Evolutionary conservation across 192 early-diverging fungal genomes (phyloP).

Genomic region (Diversispora epigaea): DNA sequence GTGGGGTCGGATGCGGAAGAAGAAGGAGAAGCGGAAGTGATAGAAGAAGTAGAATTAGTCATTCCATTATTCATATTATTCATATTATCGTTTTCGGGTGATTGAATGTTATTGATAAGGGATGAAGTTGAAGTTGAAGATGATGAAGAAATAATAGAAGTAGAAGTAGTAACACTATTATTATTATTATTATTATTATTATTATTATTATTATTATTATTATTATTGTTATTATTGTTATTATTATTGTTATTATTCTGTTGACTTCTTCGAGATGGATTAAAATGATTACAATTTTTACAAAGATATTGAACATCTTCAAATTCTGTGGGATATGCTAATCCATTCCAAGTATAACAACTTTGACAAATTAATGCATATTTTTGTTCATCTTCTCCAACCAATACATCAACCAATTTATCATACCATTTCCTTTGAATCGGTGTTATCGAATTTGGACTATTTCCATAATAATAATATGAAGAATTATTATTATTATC

Average conservation of each 20-base stretch:
- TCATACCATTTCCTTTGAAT: conserved; percentile 75
- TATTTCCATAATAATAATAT: not conserved
- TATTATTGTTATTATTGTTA: not conserved
- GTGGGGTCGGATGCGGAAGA: not conserved
- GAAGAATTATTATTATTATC: conserved; percentile 18
- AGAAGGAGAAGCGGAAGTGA: no score
- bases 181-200: not conserved
- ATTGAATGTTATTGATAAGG: no score
- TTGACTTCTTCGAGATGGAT: conserved; percentile 45
- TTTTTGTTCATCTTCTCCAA: conserved; percentile 89
- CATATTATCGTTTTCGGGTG: no score
- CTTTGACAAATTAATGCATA: conserved; percentile 92
- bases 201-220: not conserved
- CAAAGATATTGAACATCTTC: conserved; percentile 65
- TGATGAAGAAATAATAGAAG: no score
- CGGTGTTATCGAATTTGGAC: conserved; percentile 26
- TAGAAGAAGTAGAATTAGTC: not conserved
- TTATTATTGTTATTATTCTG: conserved; percentile 16
- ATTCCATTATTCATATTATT: not conserved
- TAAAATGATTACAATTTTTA: conserved; percentile 59
- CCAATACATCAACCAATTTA: conserved; percentile 86
- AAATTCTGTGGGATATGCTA: conserved; percentile 80
- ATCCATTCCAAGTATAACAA: conserved; percentile 92
- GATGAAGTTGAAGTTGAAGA: no score
- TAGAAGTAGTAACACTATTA: no score